These are phyloP conservation scores for Aspergillus coremiiformis DNA, from an alignment of 495 filamentous ascomycete species.

Conservation along the genomic window DNA sequence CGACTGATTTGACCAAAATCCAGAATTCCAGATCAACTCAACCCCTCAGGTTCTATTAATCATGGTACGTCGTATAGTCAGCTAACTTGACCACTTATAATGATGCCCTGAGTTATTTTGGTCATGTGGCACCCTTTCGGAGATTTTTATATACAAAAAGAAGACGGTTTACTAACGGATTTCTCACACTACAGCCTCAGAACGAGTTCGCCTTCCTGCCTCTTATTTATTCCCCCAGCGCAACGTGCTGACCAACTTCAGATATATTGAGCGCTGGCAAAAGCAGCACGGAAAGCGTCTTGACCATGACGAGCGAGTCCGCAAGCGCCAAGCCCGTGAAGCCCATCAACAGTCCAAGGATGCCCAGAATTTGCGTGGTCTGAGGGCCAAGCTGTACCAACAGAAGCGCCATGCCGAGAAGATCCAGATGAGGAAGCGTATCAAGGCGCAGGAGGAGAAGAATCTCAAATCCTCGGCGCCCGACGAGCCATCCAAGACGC, in stretches of 20 bases:
- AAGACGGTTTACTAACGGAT: background rate
- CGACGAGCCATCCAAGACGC: slow-evolving; percentile 61
- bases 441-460: slow-evolving; percentile 88
- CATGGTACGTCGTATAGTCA: slow-evolving; percentile 28
- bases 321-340: slow-evolving; percentile 84
- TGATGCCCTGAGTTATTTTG: background rate
- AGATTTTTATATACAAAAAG: background rate
- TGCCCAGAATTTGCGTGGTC: slow-evolving; percentile 84
- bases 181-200: slow-evolving; percentile 51
- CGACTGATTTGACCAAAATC: slow-evolving; percentile 2
- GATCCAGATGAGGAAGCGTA: slow-evolving; percentile 98
- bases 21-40: background rate
- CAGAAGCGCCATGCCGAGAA: slow-evolving; percentile 93
- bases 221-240: slow-evolving; percentile 4
- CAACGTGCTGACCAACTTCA: slow-evolving; percentile 19
- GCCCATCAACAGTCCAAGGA: slow-evolving; percentile 75
- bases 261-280: slow-evolving; percentile 81
- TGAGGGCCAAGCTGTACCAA: slow-evolving; percentile 89
- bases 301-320: slow-evolving; percentile 84
- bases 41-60: slow-evolving; percentile 13
- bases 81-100: background rate
- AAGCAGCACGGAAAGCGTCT: slow-evolving; percentile 76
- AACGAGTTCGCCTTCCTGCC: slow-evolving; percentile 53
- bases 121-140: background rate
- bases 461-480: slow-evolving; percentile 88